A percentile compares a stretch with the other conserved stretches of the same genome.
phyloP scores from a whole-genome alignment of 176 grass and related monocot genomes.

The Oryza nivara region DNA sequence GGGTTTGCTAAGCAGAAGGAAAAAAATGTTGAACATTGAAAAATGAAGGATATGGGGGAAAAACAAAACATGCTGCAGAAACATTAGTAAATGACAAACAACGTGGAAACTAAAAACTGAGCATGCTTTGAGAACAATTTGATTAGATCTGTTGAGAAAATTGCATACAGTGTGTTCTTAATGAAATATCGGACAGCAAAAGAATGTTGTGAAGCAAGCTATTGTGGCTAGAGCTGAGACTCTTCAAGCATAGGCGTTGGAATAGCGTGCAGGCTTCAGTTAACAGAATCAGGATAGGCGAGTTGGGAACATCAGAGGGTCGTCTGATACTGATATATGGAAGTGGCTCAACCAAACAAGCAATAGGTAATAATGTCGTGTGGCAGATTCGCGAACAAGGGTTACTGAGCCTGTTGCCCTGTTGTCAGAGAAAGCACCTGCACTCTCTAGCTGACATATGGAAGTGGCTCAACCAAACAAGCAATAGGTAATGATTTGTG shows the following conservation, averaged over 20 bases:
- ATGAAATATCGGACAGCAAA: neutral
- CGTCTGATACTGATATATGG: neutral
- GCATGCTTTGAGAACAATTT: neutral
- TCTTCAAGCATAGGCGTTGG: neutral
- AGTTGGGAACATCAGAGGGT: neutral
- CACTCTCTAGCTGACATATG: neutral
- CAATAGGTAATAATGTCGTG: neutral
- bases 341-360: neutral
- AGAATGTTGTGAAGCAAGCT: neutral
- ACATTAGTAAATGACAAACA: constrained; percentile 27
- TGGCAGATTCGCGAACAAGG: neutral
- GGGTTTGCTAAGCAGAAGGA: neutral
- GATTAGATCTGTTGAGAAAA: neutral
- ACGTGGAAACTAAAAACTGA: neutral
- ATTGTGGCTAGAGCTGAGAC: neutral
- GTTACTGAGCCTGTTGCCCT: neutral
- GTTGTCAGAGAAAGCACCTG: neutral
- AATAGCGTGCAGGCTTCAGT: neutral
- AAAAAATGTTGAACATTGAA: constrained; percentile 27
- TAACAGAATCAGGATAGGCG: neutral
- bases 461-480: too few species aligned
- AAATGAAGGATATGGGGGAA: constrained; percentile 6
- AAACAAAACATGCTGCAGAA: constrained; percentile 9
- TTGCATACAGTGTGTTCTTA: neutral
- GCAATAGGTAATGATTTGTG: too few species aligned